Evolutionary conservation across 208 protist species (phyloP).

Genomic region (Herpetomonas samuelpessoai): DNA sequence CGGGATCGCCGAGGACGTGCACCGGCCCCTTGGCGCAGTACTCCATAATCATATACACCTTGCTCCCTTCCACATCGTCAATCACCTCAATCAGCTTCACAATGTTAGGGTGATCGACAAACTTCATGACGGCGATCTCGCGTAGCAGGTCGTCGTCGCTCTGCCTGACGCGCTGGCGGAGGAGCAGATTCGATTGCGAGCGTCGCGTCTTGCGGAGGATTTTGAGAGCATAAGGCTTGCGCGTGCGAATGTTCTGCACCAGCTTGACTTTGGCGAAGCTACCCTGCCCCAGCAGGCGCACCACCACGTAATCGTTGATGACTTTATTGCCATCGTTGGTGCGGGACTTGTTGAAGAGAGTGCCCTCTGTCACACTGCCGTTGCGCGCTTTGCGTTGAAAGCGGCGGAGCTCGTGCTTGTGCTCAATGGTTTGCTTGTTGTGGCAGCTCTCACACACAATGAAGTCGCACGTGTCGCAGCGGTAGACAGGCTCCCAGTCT

Average conservation of each 20-base stretch:
- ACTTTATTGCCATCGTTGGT: slow-evolving; percentile 80
- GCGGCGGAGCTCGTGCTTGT: slow-evolving; percentile 56
- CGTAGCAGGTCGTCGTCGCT: slow-evolving; percentile 78
- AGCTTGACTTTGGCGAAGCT: slow-evolving; percentile 88
- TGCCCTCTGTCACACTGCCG: slow-evolving; percentile 33
- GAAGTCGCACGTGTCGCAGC: slow-evolving; percentile 69
- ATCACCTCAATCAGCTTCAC: slow-evolving; percentile 95
- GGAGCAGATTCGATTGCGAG: slow-evolving; percentile 4
- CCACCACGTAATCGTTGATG: slow-evolving; percentile 91
- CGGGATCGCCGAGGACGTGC: slow-evolving; percentile 45
- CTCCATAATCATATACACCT: slow-evolving; percentile 94
- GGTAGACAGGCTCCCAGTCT: slow-evolving; percentile 66
- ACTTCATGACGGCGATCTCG: slow-evolving; percentile 96
- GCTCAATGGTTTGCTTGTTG: slow-evolving; percentile 14
- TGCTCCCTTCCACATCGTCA: slow-evolving; percentile 89
- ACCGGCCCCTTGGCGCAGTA: slow-evolving; percentile 86
- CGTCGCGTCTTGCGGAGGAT: slow-evolving; percentile 47
- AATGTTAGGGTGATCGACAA: slow-evolving; percentile 95
- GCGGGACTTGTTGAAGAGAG: slow-evolving; percentile 48
- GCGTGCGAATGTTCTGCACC: slow-evolving; percentile 70
- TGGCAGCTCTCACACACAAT: slow-evolving; percentile 63
- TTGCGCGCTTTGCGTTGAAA: slow-evolving; percentile 50
- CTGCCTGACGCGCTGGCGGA: neutral
- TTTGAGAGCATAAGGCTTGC: slow-evolving; percentile 78
- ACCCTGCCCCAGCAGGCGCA: slow-evolving; percentile 73